Base-by-base conservation (phyloP, 2,329 filamentous ascomycete species). In the Fusarium abutilonis region DNA sequence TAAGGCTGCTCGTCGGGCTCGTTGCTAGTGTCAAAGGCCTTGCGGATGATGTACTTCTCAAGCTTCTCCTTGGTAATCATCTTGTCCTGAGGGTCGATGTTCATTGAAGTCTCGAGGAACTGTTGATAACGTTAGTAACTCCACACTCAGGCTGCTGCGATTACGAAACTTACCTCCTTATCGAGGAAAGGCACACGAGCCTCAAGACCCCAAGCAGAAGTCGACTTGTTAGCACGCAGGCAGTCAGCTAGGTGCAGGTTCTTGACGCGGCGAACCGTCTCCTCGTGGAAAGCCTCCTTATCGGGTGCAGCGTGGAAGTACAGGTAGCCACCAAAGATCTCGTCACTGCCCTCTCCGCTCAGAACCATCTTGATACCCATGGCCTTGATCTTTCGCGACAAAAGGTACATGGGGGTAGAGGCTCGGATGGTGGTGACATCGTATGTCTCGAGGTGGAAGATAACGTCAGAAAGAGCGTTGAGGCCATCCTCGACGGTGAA, bases 291-390 rank as follows among this genome's bases (percentile, higher is more conserved):
- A n/a, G 88, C 90, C 71, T 90, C 86, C 82, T 90, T 94, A 83
- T 92, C 85, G 19, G 95, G 95, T 3, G 95, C 95, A 60, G 89
- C 91, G 78, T 97, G 93, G 87, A 99, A 99, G 84, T 99, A 99
- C 17, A 99, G 87, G 79, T 99, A 99, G 49, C 95, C 95, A 63
- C 95, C 95, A 70, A 98, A 98, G 76, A 97, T 97, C 81, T 99
- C 95, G 77, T 99, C 95, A 73, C 91, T 95, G 45, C 95, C 95
- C 80, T 99, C 95, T 61, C 95, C 95, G 72, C 91, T 96, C 62
- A 99, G 85, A 54, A 99, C 95, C 95, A 99, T 99, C 87, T 99
- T 99, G 74, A 99, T 91, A 64, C 95, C 95, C 89, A 97, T 94
- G 32, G 93, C 95, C 85, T 99, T 99, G 84, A 99, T 99, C 84